These are phyloP conservation scores for Trichoderma pleuroti DNA, from an alignment of 2,329 filamentous ascomycete genomes.

Conservation along the genomic window DNA sequence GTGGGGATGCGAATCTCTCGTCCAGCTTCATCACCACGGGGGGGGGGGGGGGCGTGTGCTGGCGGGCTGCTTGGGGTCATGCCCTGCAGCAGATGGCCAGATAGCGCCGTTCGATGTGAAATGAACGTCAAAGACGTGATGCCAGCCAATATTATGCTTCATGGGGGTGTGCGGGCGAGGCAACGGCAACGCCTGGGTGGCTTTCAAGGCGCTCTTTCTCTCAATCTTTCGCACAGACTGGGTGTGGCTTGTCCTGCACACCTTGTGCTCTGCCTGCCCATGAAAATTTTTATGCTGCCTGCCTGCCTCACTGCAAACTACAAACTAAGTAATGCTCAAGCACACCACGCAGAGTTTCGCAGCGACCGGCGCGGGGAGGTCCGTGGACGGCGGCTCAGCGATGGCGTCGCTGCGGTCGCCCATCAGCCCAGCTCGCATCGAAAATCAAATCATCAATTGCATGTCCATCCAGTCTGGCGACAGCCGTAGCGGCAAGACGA, in stretches of 20 bases:
- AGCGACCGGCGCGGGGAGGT: constrained; percentile 11
- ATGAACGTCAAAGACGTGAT: neutral
- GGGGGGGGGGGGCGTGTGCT: neutral
- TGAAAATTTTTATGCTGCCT: neutral
- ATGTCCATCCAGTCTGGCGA: neutral
- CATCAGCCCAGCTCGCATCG: constrained; percentile 3
- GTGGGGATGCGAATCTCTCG: neutral
- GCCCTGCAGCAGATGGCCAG: constrained; percentile 27
- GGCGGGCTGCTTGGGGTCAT: constrained; percentile 19
- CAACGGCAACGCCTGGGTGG: neutral
- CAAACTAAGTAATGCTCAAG: neutral
- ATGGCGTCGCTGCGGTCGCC: neutral
- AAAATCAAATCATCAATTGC: constrained; percentile 11
- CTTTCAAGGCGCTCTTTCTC: neutral
- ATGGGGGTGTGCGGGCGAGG: neutral
- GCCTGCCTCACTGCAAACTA: too few species aligned
- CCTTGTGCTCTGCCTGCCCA: neutral
- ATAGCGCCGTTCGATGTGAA: constrained; percentile 11
- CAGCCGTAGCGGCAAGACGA: constrained; percentile 4
- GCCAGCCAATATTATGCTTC: neutral
- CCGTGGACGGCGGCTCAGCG: constrained; percentile 4
- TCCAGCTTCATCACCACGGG: neutral
- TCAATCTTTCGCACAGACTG: constrained; percentile 12
- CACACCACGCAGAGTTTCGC: neutral
- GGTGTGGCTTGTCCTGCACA: constrained; percentile 14